A percentile compares a stretch with the other conserved stretches of the same genome.
phyloP scores from a whole-genome alignment of 495 filamentous ascomycete species.

The Neurospora sp. region DNA sequence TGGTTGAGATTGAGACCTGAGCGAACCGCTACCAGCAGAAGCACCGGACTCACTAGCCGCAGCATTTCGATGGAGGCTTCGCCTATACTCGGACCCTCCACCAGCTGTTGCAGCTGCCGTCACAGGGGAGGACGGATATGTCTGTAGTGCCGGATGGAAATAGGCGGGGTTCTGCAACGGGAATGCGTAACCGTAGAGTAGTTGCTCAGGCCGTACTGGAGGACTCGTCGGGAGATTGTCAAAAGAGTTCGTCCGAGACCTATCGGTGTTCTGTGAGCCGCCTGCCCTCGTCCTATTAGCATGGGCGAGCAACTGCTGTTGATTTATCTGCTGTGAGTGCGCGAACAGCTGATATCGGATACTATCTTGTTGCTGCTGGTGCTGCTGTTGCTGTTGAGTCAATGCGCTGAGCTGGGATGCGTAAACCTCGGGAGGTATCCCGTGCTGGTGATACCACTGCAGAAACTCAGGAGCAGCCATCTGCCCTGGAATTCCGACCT shows the following conservation, averaged over 20 bases:
- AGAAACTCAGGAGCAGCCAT: constrained; percentile 28
- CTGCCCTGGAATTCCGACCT: constrained; percentile 7
- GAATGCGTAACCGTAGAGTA: constrained; percentile 27
- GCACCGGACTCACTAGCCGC: constrained; percentile 26
- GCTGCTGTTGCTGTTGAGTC: constrained; percentile 26
- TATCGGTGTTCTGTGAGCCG: constrained; percentile 26
- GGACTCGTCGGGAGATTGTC: constrained; percentile 41
- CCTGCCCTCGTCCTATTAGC: constrained; percentile 31
- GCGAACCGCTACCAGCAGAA: constrained; percentile 29
- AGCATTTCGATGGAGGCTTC: constrained; percentile 39
- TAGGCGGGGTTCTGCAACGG: constrained; percentile 16
- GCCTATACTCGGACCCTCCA: constrained; percentile 34
- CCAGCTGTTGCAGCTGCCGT: constrained; percentile 25
- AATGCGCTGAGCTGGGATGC: constrained; percentile 26
- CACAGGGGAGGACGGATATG: constrained; percentile 40
- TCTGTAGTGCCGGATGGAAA: constrained; percentile 26
- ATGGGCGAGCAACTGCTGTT: constrained; percentile 36
- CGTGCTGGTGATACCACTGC: constrained; percentile 31
- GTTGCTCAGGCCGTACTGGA: constrained; percentile 36
- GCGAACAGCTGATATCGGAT: constrained; percentile 38
- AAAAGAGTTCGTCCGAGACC: constrained; percentile 44
- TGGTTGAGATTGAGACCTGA: constrained; percentile 50
- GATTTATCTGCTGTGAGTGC: constrained; percentile 35
- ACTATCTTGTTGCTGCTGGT: constrained; percentile 12
- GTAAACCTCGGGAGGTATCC: constrained; percentile 36